Evolutionary conservation across 208 protist species (phyloP), one percentile per base, ranked within the genome.

Genomic region (Lotmaria passim): DNA sequence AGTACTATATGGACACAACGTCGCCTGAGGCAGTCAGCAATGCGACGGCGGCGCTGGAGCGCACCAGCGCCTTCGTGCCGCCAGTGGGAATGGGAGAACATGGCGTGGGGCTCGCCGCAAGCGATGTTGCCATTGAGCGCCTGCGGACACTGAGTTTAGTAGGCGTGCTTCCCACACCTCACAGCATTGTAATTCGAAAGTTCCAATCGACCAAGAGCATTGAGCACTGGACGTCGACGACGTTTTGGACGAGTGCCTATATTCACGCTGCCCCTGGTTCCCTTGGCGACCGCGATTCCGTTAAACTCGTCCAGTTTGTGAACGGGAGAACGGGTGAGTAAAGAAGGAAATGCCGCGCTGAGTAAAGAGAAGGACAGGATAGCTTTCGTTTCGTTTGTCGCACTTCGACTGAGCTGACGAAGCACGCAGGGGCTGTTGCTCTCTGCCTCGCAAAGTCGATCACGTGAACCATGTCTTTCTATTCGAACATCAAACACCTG

Each of bases 231-330:
- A 80, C 89, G 12, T 74, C 81, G 24, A 61, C 67, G 23, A 88
- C 85, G 30, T 82, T 90, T 33, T 98, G 93, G 93, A 87, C 78
- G 24, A 91, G 80, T 6, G 68, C 93, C 39, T 97, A 88, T 63
- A 79, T 82, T 31, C 62, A 83, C 53, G 72, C 76, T 8, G 43
- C 56, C 2, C 39, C 48, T 44, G 85, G 87, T 19, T 64, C 77
- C 7, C 67, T 93, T 47, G 92, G 89, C 14, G 87, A 94, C 43
- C 64, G 53, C 7, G 43, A 72, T 33, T 94, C 91, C 0, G 79
- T 91, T n/a, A 83, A 82, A 62, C 75, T 94, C 30, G 68, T 96
- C 1, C 60, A 66, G 17, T 94, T 93, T 69, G 44, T 64, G 58
- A 51, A 19, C 21, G 39, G 6, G 17, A 50, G 58, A 26, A 30